These are phyloP conservation scores for Diaporthe citrichinensis DNA, from an alignment of 2,329 filamentous ascomycete species.

Conservation along the genomic window DNA sequence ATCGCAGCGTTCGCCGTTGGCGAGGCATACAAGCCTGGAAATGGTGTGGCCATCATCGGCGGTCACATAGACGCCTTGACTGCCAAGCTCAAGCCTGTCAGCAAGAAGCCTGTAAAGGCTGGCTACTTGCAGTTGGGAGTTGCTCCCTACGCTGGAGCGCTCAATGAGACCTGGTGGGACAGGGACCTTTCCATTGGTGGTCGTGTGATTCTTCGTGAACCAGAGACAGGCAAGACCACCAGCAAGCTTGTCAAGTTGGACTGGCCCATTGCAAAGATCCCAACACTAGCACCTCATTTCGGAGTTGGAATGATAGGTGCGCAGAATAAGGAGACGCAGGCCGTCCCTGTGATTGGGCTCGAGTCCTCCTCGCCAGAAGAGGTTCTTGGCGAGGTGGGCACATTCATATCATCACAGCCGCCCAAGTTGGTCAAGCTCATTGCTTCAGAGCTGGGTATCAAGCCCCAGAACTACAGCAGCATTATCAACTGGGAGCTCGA, in stretches of 20 bases:
- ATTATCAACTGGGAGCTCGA: conserved; percentile 98
- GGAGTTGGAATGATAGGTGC: conserved; percentile 78
- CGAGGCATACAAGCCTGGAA: conserved; percentile 83
- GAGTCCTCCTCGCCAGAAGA: conserved; percentile 67
- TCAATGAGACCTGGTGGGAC: conserved; percentile 97
- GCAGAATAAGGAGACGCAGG: conserved; percentile 90
- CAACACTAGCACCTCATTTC: conserved; percentile 94
- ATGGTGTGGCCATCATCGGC: conserved; percentile 89
- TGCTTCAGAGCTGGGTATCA: conserved; percentile 80
- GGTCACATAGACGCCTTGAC: conserved; percentile 95
- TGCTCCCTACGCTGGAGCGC: conserved; percentile 89
- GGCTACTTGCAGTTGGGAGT: conserved; percentile 93
- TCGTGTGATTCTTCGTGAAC: conserved; percentile 85
- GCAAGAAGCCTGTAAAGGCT: conserved; percentile 84
- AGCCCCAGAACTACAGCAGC: conserved; percentile 70
- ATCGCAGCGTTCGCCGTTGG: conserved; percentile 90
- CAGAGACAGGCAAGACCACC: conserved; percentile 79
- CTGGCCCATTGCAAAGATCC: conserved; percentile 93
- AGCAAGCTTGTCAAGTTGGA: conserved; percentile 89
- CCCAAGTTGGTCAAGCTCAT: conserved; percentile 88
- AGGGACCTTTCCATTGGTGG: conserved; percentile 93
- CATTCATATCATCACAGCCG: conserved; percentile 88
- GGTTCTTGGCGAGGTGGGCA: conserved; percentile 72
- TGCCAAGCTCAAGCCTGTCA: conserved; percentile 91
- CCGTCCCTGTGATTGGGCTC: conserved; percentile 93